Evolutionary conservation across 305 asterid species (phyloP), one percentile per base, ranked within the genome.

Genomic region (Fraxinus ornus): DNA sequence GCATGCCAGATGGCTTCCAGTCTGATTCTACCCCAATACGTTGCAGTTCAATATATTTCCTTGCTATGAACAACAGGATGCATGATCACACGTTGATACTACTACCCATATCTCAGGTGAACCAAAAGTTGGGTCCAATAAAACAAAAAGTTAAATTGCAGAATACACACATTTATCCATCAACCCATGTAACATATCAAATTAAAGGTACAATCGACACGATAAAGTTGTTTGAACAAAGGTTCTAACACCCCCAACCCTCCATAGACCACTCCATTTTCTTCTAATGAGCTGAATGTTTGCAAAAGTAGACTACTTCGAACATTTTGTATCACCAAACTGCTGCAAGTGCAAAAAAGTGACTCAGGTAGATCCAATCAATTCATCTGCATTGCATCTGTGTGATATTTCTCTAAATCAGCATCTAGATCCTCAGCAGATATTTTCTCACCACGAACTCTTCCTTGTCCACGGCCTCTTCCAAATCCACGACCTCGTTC

Each of bases 341-440:
- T 37, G 78, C 41, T 32, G 81, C 28, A 82, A 81, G 80, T 72
- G 86, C 88, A 88, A 75, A 64, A 76, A 74, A 39, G 81, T 76
- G 80, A 81, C 74, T 79, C 57, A 81, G 62, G 81, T 75, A 77
- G 72, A 77, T 80, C n/a, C 37, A 15, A 89, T 90, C 82, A 94
- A 75, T 88, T 90, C 77, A 90, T 91, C 88, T 92, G 91, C 99
- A 95, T 94, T 3, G 99, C 89, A 70, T 87, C 94, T 83, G 94
- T 88, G 68, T 94, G 99, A 86, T 96, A 94, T 83, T 91, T 94
- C 88, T 93, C 98, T 72, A 96, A 83, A 76, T 94, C 99, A 73
- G 98, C 98, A 86, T 96, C 99, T 17, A 96, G 95, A 85, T 90
- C 98, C 26, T 96, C 98, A 5, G 98, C 95, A 37, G 98, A 96